Evolutionary conservation across 2,329 filamentous ascomycete genomes (phyloP).

Genomic region (Pseudocercospora pini-densiflorae): DNA sequence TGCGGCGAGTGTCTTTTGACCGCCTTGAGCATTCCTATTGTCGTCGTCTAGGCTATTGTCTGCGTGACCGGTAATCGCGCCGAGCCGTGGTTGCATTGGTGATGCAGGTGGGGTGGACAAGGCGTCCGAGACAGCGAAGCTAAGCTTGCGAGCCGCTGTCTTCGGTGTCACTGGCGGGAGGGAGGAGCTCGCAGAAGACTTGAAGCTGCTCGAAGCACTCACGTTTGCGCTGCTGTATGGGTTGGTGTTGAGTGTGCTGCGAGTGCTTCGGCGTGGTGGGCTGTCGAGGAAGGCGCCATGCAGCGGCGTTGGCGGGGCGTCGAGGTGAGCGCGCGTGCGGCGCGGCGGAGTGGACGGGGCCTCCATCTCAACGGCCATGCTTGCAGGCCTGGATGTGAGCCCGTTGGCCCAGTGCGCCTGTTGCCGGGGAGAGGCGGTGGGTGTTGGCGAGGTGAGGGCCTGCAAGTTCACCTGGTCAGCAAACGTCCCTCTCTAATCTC

Average conservation of each 20-base stretch:
- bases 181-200: constrained; percentile 29
- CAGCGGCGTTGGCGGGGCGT: constrained; percentile 70
- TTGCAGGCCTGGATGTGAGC: neutral
- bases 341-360: constrained; percentile 27
- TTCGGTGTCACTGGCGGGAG: constrained; percentile 33
- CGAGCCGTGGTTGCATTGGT: constrained; percentile 13
- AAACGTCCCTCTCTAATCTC: neutral
- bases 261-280: constrained; percentile 33
- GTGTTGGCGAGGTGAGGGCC: neutral
- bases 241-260: constrained; percentile 45
- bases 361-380: constrained; percentile 16
- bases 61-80: neutral
- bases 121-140: constrained; percentile 8
- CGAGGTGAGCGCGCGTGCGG: constrained; percentile 17
- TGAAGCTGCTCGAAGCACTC: constrained; percentile 21
- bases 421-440: neutral
- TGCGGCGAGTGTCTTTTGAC: constrained; percentile 17
- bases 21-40: constrained; percentile 13
- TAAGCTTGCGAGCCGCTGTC: constrained; percentile 43
- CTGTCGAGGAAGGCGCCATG: constrained; percentile 71
- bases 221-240: constrained; percentile 48
- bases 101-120: constrained; percentile 17
- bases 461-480: constrained; percentile 5
- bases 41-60: constrained; percentile 16
- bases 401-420: neutral